phyloP scores from a whole-genome alignment of 805 yeast genomes.

The Kodamaea sagamina region DNA sequence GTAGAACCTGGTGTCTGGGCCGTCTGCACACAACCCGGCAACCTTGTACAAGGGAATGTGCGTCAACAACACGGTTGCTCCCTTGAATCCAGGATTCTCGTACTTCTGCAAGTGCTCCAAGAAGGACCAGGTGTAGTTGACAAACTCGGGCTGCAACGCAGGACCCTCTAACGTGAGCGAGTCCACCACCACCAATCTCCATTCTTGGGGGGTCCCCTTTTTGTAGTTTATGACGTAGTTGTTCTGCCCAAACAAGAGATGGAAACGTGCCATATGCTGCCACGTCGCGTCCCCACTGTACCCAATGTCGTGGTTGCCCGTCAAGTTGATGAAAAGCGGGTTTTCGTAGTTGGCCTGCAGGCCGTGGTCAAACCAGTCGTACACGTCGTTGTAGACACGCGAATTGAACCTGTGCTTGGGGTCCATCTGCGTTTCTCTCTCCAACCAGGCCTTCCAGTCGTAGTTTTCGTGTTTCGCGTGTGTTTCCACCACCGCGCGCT shows the following conservation, averaged over 20 bases:
- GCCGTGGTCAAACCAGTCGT: slow-evolving; percentile 60
- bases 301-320: slow-evolving; percentile 97
- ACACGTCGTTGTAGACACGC: slow-evolving; percentile 53
- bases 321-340: slow-evolving; percentile 76
- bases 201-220: slow-evolving; percentile 63
- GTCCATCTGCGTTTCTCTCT: slow-evolving; percentile 42
- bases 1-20: slow-evolving; percentile 60
- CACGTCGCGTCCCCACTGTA: slow-evolving; percentile 92
- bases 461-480: slow-evolving; percentile 51
- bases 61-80: slow-evolving; percentile 79
- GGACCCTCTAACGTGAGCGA: slow-evolving; percentile 89
- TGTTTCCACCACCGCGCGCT: slow-evolving; percentile 49
- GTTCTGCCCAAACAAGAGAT: slow-evolving; percentile 74
- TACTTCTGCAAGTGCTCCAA: slow-evolving; percentile 56
- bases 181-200: slow-evolving; percentile 87
- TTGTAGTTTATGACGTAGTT: slow-evolving; percentile 79
- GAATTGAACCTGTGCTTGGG: slow-evolving; percentile 37
- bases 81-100: slow-evolving; percentile 53
- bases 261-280: slow-evolving; percentile 84
- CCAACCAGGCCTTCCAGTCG: slow-evolving; percentile 53
- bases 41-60: slow-evolving; percentile 88
- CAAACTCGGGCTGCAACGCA: slow-evolving; percentile 70
- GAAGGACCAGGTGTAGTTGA: slow-evolving; percentile 71
- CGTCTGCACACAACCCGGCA: slow-evolving; percentile 84
- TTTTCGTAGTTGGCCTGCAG: slow-evolving; percentile 44